Conservation (phyloP, 225 moss, liverwort and hornwort species). For the Polytrichum commune region DNA sequence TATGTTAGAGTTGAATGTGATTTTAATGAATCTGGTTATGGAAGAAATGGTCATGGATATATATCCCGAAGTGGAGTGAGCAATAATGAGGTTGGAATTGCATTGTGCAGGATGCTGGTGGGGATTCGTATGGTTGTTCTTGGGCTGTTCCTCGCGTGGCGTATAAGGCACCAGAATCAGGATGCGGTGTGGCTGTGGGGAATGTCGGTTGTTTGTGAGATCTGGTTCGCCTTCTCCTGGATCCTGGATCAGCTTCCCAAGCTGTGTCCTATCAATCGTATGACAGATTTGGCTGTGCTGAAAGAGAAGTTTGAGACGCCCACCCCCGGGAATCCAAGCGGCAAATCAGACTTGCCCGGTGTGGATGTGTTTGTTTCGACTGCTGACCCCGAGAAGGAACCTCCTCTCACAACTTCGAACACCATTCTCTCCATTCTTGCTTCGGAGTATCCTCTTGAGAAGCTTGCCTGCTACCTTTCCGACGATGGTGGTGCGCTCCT, state of each 20-base stretch:
- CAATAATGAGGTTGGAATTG: not conserved
- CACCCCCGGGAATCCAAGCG: constrained; percentile 41
- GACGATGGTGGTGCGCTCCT: constrained; percentile 71
- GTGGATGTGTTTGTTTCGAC: constrained; percentile 67
- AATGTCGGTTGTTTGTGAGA: constrained; percentile 78
- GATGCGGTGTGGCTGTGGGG: constrained; percentile 81
- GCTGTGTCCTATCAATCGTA: constrained; percentile 80
- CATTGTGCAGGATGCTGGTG: constrained; percentile 46
- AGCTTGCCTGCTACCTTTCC: constrained; percentile 47
- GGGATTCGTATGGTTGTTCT: constrained; percentile 42
- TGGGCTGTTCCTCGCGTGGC: constrained; percentile 54
- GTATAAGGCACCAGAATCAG: constrained; percentile 53
- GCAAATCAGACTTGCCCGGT: constrained; percentile 62
- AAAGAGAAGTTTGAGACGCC: constrained; percentile 71
- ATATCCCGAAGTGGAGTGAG: too few relatives aligned
- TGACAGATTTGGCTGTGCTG: constrained; percentile 68
- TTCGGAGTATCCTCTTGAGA: constrained; percentile 48
- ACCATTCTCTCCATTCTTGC: constrained; percentile 56
- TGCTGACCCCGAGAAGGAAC: constrained; percentile 61
- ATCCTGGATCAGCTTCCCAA: constrained; percentile 86
- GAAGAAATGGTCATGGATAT: too few relatives aligned
- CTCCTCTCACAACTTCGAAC: constrained; percentile 52
- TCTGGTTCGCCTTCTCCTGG: constrained; percentile 88
- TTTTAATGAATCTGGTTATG: too few relatives aligned
- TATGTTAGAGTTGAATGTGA: too few relatives aligned